Evolutionary conservation across 192 early-diverging fungal species (phyloP).

Genomic region (Podila epigama): DNA sequence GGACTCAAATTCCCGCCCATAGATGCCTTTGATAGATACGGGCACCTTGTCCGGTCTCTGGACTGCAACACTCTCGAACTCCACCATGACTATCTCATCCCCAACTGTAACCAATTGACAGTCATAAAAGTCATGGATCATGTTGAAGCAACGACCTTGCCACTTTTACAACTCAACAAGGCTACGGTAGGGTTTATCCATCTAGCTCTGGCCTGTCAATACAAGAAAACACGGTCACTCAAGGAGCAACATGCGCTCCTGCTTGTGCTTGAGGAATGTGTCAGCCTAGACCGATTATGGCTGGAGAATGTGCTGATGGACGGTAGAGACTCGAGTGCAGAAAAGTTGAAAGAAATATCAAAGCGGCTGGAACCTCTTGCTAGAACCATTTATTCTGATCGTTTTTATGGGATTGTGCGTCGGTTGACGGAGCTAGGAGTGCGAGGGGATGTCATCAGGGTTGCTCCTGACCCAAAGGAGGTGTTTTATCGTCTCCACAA

Average conservation of each 20-base stretch:
- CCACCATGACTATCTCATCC: constrained; percentile 12
- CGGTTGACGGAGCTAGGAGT: constrained; percentile 7
- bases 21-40: constrained; percentile 5
- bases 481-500: constrained; percentile 18
- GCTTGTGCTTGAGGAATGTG: neutral
- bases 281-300: neutral
- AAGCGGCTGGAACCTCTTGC: neutral
- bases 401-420: constrained; percentile 12
- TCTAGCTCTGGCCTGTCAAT: neutral
- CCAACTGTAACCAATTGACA: constrained; percentile 8
- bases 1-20: constrained; percentile 6
- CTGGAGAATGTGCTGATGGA: constrained; percentile 10
- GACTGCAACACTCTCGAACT: constrained; percentile 12
- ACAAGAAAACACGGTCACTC: neutral
- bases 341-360: neutral
- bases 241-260: neutral
- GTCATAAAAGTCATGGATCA: constrained; percentile 9
- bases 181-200: constrained; percentile 2
- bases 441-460: neutral
- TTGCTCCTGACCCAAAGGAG: neutral
- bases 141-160: neutral
- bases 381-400: neutral
- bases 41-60: constrained; percentile 14
- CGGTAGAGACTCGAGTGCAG: neutral
- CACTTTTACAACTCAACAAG: constrained; percentile 6